A percentile compares a stretch with the other conserved stretches of the same genome.
These are phyloP conservation scores for Guyanaporus albipodus DNA, from an alignment of 768 basidiomycete species.

Conservation along the genomic window DNA sequence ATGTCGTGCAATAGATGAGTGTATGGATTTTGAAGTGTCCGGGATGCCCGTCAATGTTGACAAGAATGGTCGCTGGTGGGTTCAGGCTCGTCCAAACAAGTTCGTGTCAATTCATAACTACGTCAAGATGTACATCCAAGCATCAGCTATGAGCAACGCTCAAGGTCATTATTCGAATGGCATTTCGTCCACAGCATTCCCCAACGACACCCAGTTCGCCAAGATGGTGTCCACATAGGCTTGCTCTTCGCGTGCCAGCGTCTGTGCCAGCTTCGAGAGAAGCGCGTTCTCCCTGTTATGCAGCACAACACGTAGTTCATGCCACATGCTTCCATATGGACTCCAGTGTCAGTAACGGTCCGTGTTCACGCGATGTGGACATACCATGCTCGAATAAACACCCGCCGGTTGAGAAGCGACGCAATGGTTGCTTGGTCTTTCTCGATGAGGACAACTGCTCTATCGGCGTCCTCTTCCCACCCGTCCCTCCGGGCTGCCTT, in stretches of 20 bases:
- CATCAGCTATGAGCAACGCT: no score
- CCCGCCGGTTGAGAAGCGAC: slow-evolving; percentile 67
- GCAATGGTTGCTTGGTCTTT: slow-evolving; percentile 82
- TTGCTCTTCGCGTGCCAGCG: slow-evolving; percentile 71
- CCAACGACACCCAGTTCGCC: slow-evolving; percentile 71
- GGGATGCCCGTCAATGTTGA: neutral
- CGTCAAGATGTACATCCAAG: slow-evolving; percentile 13
- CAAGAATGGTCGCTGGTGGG: no score
- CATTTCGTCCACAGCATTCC: slow-evolving; percentile 73
- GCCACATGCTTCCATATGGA: slow-evolving; percentile 72
- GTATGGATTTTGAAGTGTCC: neutral
- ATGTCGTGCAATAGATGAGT: slow-evolving; percentile 33
- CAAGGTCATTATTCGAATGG: slow-evolving; percentile 82
- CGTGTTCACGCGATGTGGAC: neutral
- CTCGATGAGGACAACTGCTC: slow-evolving; percentile 66
- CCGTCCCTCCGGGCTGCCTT: slow-evolving; percentile 69
- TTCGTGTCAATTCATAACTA: slow-evolving; percentile 4
- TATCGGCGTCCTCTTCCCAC: slow-evolving; percentile 86
- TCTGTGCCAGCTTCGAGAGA: slow-evolving; percentile 66
- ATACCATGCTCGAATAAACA: slow-evolving; percentile 81
- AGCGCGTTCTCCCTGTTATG: slow-evolving; percentile 88
- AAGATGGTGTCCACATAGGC: slow-evolving; percentile 60
- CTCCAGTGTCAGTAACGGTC: slow-evolving; percentile 5
- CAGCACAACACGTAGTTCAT: slow-evolving; percentile 87
- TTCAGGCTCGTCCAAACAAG: slow-evolving; percentile 13